phyloP scores from a whole-genome alignment of 768 basidiomycete genomes.

The Cyclocybe aegerita region DNA sequence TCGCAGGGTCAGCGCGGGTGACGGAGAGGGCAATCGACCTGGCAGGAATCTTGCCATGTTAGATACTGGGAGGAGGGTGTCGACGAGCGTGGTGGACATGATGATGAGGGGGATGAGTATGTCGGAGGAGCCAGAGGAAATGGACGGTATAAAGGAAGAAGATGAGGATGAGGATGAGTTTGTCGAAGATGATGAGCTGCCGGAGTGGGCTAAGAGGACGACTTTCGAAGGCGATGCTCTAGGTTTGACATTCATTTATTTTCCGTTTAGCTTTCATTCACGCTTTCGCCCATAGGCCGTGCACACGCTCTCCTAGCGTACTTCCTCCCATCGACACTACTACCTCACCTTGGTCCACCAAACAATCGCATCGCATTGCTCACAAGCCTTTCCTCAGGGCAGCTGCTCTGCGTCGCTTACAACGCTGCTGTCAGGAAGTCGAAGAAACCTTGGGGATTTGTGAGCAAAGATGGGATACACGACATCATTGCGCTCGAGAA shows the following conservation, averaged over 20 bases:
- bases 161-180: slow-evolving; percentile 37
- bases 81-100: slow-evolving; percentile 56
- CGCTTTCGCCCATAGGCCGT: slow-evolving; percentile 46
- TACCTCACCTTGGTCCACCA: slow-evolving; percentile 33
- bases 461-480: slow-evolving; percentile 74
- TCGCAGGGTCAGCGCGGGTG: slow-evolving; percentile 49
- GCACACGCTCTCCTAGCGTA: slow-evolving; percentile 57
- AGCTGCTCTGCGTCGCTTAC: slow-evolving; percentile 78
- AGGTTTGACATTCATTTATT: slow-evolving; percentile 40
- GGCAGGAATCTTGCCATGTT: slow-evolving; percentile 16
- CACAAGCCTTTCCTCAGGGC: slow-evolving; percentile 66
- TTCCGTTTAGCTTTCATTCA: not conserved
- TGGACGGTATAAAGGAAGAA: slow-evolving; percentile 39
- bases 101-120: slow-evolving; percentile 45
- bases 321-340: slow-evolving; percentile 61
- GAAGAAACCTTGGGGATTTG: slow-evolving; percentile 86
- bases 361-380: slow-evolving; percentile 45
- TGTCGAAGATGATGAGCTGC: slow-evolving; percentile 71
- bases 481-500: slow-evolving; percentile 71
- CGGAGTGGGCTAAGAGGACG: slow-evolving; percentile 71
- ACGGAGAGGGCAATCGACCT: slow-evolving; percentile 25
- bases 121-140: slow-evolving; percentile 57
- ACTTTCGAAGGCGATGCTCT: slow-evolving; percentile 56
- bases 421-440: slow-evolving; percentile 80
- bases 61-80: slow-evolving; percentile 46